Percentiles rank a stretch among this genome's conserved stretches.
These are phyloP conservation scores for Phytopythium montanum DNA, from an alignment of 352 stramenopile genomes.

Conservation along the genomic window DNA sequence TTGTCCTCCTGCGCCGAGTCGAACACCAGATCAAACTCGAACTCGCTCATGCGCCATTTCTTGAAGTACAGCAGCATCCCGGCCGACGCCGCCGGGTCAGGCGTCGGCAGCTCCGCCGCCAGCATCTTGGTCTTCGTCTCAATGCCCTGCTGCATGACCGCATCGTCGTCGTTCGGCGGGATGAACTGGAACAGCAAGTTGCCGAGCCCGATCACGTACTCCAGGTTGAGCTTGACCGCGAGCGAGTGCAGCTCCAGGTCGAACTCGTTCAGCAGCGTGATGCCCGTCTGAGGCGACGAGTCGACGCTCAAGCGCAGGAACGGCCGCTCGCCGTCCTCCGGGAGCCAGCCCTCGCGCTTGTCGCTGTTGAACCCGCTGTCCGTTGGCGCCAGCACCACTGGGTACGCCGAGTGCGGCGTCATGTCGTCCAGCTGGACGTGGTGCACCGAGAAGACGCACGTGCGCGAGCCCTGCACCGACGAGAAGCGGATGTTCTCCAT, in stretches of 20 bases:
- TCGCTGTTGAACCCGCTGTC: constrained; percentile 87
- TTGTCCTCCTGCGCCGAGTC: constrained; percentile 77
- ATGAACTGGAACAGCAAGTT: constrained; percentile 79
- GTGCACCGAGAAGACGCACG: constrained; percentile 59
- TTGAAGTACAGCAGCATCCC: constrained; percentile 86
- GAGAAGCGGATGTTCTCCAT: constrained; percentile 79
- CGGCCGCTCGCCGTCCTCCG: constrained; percentile 64
- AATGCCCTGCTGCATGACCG: constrained; percentile 51
- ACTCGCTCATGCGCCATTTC: constrained; percentile 62
- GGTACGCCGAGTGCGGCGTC: constrained; percentile 64
- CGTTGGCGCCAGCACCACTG: constrained; percentile 71
- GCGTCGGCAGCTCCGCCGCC: constrained; percentile 41
- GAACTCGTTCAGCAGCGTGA: constrained; percentile 81
- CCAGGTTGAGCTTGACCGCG: constrained; percentile 71
- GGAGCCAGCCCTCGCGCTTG: constrained; percentile 81
- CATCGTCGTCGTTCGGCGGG: constrained; percentile 60
- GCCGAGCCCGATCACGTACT: constrained; percentile 70
- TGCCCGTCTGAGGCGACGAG: constrained; percentile 56
- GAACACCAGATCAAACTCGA: constrained; percentile 80
- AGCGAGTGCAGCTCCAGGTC: constrained; percentile 67
- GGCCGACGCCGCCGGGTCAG: constrained; percentile 36
- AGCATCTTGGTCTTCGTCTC: constrained; percentile 64
- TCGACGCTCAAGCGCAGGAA: constrained; percentile 70
- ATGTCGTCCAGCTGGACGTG: constrained; percentile 89
- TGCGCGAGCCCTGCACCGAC: constrained; percentile 44